A percentile compares a stretch with the other conserved stretches of the same genome.
These are phyloP conservation scores for Endotrypanum monterogeii DNA, from an alignment of 208 protist species.

Conservation along the genomic window DNA sequence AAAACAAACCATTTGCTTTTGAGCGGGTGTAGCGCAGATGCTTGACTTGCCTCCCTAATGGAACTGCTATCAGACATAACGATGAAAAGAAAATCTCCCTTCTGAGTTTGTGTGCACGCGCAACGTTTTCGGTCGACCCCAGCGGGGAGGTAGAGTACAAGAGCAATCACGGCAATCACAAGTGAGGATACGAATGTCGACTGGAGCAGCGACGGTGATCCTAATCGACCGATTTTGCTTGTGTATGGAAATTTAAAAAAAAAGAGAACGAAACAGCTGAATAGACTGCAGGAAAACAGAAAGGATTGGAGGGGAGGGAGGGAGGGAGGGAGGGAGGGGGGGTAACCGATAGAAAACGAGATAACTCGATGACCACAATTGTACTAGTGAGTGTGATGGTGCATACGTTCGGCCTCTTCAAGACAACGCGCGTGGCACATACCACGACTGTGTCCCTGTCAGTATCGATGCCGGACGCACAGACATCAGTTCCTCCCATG, in stretches of 20 bases:
- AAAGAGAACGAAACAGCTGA: slow-evolving; percentile 3
- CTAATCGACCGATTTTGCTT: neutral
- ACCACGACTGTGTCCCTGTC: neutral
- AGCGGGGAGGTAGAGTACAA: neutral
- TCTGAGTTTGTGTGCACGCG: neutral
- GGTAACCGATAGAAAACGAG: neutral
- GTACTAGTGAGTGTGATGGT: too few species aligned
- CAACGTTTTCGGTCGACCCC: neutral
- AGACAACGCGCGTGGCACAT: too few species aligned
- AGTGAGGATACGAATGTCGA: neutral
- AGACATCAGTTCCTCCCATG: neutral
- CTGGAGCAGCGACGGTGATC: too few species aligned
- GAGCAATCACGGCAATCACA: neutral
- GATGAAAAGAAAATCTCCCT: neutral
- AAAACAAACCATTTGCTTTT: slow-evolving; percentile 86
- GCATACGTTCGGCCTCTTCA: neutral
- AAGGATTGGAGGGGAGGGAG: too few species aligned
- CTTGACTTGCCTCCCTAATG: slow-evolving; percentile 5
- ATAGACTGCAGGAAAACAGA: neutral
- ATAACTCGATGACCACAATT: neutral
- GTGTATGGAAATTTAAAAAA: neutral
- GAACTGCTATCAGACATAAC: slow-evolving; percentile 23
- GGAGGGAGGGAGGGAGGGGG: too few species aligned
- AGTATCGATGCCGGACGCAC: neutral
- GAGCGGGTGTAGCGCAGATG: slow-evolving; percentile 52